Percentiles rank a stretch among this genome's conserved stretches.
phyloP scores from a whole-genome alignment of 2,329 filamentous ascomycete genomes.

The Lachnellula subtilissima region DNA sequence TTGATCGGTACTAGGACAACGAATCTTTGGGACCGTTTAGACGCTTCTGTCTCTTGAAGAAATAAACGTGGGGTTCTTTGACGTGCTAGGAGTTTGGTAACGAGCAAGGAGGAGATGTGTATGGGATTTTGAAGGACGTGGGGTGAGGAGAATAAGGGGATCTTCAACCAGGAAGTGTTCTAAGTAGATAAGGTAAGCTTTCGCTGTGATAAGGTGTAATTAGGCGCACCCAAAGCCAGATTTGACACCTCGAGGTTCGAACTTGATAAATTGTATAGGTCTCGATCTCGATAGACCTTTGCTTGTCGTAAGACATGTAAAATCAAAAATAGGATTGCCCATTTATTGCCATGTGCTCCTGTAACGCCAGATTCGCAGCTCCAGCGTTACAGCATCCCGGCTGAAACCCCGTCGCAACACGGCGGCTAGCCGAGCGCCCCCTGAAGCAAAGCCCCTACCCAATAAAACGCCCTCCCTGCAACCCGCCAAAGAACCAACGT shows the following conservation, averaged over 20 bases:
- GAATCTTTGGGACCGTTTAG: background rate
- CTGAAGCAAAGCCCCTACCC: background rate
- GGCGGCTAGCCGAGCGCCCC: background rate
- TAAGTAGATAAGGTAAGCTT: background rate
- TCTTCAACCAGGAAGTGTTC: background rate
- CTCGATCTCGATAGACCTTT: background rate
- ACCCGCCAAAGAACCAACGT: background rate
- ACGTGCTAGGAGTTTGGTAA: background rate
- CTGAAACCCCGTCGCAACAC: background rate
- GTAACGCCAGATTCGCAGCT: background rate
- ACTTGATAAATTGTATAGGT: background rate
- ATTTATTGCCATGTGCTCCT: background rate
- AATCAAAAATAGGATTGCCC: background rate
- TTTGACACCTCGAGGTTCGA: background rate
- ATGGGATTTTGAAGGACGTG: background rate
- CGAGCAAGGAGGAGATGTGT: background rate
- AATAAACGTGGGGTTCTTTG: background rate
- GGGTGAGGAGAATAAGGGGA: background rate
- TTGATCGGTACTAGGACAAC: background rate
- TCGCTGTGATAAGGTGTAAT: background rate
- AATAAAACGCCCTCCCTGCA: background rate
- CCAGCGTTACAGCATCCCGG: background rate
- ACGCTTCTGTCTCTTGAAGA: background rate
- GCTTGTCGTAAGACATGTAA: background rate
- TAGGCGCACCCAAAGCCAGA: background rate